phyloP scores from a whole-genome alignment of 305 asterid species.

The Rubia occidens region DNA sequence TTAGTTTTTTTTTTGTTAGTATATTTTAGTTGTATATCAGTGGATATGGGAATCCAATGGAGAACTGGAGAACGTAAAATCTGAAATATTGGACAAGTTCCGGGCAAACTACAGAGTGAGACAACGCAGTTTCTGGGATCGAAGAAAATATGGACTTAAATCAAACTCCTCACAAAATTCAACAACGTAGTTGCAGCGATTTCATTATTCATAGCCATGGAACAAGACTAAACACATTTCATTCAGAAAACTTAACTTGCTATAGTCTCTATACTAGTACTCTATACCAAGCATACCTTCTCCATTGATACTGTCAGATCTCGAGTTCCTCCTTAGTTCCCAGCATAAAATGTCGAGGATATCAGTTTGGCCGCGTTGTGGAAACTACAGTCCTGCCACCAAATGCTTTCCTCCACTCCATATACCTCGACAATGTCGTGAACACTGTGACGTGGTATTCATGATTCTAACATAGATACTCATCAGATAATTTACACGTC shows the following conservation, averaged over 20 bases:
- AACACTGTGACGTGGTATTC: neutral
- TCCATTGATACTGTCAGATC: neutral
- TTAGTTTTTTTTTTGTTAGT: neutral
- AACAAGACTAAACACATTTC: neutral
- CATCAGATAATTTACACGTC: neutral
- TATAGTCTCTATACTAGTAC: neutral
- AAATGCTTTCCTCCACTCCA: neutral
- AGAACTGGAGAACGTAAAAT: no score
- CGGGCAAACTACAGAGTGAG: neutral
- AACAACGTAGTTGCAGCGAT: neutral
- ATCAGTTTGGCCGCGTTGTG: neutral
- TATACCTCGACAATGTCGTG: neutral
- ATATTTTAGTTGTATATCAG: no score
- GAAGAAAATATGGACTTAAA: no score
- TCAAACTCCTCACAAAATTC: neutral
- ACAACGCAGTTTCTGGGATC: neutral
- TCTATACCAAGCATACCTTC: neutral
- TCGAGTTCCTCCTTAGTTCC: neutral
- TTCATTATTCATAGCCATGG: neutral
- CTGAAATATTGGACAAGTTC: no score
- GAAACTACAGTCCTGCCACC: neutral
- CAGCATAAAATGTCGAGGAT: neutral
- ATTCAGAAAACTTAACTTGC: neutral
- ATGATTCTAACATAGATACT: neutral
- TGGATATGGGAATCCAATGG: no score